These are phyloP conservation scores for Spathaspora gorwiae DNA, from an alignment of 805 yeast genomes.

Conservation along the genomic window DNA sequence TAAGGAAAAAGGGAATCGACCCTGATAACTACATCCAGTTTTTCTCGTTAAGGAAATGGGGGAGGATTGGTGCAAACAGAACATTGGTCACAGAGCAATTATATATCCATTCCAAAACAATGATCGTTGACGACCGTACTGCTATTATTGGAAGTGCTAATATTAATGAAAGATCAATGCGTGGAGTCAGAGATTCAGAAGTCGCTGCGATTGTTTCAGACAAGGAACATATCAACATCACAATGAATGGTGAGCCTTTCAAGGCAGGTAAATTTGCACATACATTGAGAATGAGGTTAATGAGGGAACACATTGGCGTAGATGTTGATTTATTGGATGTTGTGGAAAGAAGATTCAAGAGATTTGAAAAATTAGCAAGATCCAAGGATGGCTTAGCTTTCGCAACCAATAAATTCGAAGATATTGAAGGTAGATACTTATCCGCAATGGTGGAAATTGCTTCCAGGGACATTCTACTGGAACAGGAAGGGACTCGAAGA, in stretches of 20 bases:
- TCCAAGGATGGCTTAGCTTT: conserved; percentile 37
- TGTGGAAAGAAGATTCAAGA: conserved; percentile 66
- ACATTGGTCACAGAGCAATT: conserved; percentile 83
- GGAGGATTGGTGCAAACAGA: conserved; percentile 73
- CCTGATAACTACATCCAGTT: conserved; percentile 92
- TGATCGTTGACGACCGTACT: conserved; percentile 88
- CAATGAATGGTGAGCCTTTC: conserved; percentile 82
- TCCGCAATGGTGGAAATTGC: conserved; percentile 78
- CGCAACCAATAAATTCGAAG: conserved; percentile 40
- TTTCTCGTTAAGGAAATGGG: conserved; percentile 93
- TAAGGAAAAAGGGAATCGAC: conserved; percentile 72
- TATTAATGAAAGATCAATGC: conserved; percentile 92
- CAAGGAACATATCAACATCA: conserved; percentile 57
- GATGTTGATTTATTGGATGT: conserved; percentile 82
- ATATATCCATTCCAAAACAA: conserved; percentile 87
- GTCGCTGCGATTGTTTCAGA: conserved; percentile 88
- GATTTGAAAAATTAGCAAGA: conserved; percentile 43
- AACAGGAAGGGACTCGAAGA: conserved; percentile 43
- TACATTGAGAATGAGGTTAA: conserved; percentile 79
- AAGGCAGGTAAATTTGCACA: conserved; percentile 86
- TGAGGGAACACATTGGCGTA: conserved; percentile 96
- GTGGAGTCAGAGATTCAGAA: conserved; percentile 92
- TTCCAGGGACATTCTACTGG: conserved; percentile 58
- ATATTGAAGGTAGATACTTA: conserved; percentile 27
- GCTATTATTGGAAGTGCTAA: conserved; percentile 98